A percentile compares a stretch with the other conserved stretches of the same genome.
These are phyloP conservation scores for Magnaporthiopsis rhizophila DNA, from an alignment of 2,329 filamentous ascomycete species.

Conservation along the genomic window DNA sequence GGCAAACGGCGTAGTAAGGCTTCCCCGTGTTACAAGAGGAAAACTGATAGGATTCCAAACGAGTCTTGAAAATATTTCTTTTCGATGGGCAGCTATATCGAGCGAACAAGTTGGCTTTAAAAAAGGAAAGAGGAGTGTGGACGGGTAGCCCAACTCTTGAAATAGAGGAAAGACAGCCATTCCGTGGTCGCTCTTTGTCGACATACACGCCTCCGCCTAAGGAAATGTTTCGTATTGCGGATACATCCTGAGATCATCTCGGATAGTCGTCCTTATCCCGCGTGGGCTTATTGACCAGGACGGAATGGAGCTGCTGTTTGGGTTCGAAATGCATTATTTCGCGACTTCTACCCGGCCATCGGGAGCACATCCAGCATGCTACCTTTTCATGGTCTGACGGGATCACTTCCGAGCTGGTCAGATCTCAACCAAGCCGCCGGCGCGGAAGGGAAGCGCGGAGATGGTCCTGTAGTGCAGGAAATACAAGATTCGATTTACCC, in stretches of 20 bases:
- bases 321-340: neutral
- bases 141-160: neutral
- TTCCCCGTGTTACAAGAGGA: neutral
- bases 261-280: neutral
- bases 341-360: neutral
- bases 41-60: neutral
- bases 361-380: neutral
- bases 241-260: neutral
- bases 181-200: neutral
- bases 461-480: no score
- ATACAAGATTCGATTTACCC: neutral
- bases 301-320: neutral
- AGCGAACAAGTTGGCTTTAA: neutral
- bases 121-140: neutral
- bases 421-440: neutral
- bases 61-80: no score
- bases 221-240: neutral
- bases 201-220: neutral
- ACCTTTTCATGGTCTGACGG: neutral
- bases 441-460: neutral
- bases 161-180: neutral
- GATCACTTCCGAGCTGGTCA: neutral
- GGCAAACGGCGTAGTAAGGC: neutral
- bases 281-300: neutral
- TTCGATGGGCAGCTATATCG: neutral